Evolutionary conservation across 805 yeast species (phyloP).

Genomic region (Komagataella pseudopastoris): DNA sequence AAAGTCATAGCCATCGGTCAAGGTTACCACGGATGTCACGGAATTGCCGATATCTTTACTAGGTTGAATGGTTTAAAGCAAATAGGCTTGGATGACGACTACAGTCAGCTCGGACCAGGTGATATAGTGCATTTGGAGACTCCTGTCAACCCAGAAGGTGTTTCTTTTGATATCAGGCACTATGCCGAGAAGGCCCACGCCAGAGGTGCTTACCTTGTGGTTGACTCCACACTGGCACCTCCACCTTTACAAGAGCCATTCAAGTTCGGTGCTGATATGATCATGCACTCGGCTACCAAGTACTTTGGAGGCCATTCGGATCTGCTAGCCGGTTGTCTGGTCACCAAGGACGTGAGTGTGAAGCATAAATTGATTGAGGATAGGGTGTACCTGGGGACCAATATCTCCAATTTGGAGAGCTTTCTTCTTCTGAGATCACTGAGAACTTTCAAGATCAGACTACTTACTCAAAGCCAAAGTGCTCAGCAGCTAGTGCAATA

Average conservation of each 20-base stretch:
- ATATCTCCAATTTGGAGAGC: slow-evolving; percentile 36
- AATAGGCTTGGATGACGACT: slow-evolving; percentile 18
- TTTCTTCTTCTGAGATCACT: slow-evolving; percentile 33
- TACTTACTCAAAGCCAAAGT: slow-evolving; percentile 29
- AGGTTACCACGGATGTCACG: slow-evolving; percentile 39
- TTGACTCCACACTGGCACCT: slow-evolving; percentile 44
- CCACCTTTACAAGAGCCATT: slow-evolving; percentile 43
- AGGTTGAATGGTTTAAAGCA: slow-evolving; percentile 25
- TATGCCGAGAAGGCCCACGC: slow-evolving; percentile 30
- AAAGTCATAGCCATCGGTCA: slow-evolving; percentile 27
- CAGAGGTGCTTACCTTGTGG: slow-evolving; percentile 27
- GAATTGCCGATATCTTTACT: slow-evolving; percentile 27
- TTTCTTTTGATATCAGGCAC: slow-evolving; percentile 24
- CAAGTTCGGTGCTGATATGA: slow-evolving; percentile 34
- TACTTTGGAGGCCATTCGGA: slow-evolving; percentile 44
- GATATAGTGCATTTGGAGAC: slow-evolving; percentile 38
- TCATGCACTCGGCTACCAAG: slow-evolving; percentile 43
- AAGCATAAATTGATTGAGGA: slow-evolving; percentile 23
- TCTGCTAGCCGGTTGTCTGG: slow-evolving; percentile 36
- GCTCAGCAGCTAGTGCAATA: slow-evolving; percentile 27
- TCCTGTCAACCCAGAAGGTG: slow-evolving; percentile 41
- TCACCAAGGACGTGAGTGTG: slow-evolving; percentile 21
- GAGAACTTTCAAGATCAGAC: slow-evolving; percentile 36
- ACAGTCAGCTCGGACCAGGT: slow-evolving; percentile 20
- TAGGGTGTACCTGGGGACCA: slow-evolving; percentile 34